Evolutionary conservation across 2,329 filamentous ascomycete species (phyloP).

Genomic region (Xylariales sp.): DNA sequence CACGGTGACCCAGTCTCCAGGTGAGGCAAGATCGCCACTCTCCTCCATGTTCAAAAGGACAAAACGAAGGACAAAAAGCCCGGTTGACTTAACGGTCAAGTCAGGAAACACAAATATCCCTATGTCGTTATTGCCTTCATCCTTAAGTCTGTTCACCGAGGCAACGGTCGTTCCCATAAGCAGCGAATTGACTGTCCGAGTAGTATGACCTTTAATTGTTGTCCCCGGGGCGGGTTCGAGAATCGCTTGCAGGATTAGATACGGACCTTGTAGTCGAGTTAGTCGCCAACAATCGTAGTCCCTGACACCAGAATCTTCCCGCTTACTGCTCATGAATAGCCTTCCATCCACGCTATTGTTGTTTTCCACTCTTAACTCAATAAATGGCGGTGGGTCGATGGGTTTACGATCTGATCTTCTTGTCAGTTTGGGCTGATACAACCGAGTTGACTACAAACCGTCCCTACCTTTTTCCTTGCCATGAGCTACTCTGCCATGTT

Average conservation of each 20-base stretch:
- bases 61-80: conserved; percentile 70
- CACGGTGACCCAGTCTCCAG: conserved; percentile 27
- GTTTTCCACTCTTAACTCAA: conserved; percentile 57
- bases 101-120: conserved; percentile 92
- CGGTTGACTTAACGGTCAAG: conserved; percentile 72
- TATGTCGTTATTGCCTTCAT: conserved; percentile 70
- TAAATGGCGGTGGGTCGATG: conserved; percentile 81
- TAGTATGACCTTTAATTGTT: conserved; percentile 34
- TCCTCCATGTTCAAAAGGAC: conserved; percentile 66
- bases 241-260: conserved; percentile 13
- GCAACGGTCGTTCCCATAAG: conserved; percentile 72
- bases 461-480: conserved; percentile 8
- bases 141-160: conserved; percentile 77
- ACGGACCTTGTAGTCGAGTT: background rate
- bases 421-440: background rate
- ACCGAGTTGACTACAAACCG: no score
- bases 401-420: conserved; percentile 79
- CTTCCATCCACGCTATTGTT: no score
- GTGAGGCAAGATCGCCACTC: background rate
- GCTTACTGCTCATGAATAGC: no score
- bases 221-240: conserved; percentile 24
- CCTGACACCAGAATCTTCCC: no score
- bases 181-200: conserved; percentile 33
- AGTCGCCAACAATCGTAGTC: no score
- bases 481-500: conserved; percentile 7